These are phyloP conservation scores for Atkinsonella texensis DNA, from an alignment of 2,329 filamentous ascomycete genomes.

Conservation along the genomic window DNA sequence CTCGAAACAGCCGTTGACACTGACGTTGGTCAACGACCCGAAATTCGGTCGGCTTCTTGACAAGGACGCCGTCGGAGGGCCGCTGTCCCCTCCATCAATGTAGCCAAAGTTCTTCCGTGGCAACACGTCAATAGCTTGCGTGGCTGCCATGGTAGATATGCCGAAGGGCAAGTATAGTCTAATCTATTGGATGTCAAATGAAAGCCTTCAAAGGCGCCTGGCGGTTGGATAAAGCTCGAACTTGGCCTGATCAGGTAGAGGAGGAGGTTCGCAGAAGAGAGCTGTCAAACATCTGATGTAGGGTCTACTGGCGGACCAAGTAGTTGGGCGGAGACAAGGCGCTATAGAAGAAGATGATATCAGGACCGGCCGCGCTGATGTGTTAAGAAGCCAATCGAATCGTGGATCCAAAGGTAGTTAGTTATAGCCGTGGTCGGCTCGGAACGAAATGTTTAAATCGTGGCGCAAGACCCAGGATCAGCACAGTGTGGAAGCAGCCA, in stretches of 20 bases:
- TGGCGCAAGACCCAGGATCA: neutral
- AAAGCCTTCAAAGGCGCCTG: neutral
- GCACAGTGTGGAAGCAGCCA: neutral
- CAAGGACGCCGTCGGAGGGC: conserved; percentile 10
- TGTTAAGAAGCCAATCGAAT: neutral
- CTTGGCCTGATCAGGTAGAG: neutral
- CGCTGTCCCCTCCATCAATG: conserved; percentile 6
- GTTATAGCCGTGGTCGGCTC: neutral
- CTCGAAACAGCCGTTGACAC: conserved; percentile 90
- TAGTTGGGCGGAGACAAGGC: neutral
- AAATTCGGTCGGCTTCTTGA: conserved; percentile 24
- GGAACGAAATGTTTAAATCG: neutral
- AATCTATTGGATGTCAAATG: neutral
- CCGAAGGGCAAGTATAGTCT: neutral
- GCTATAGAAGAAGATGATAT: neutral
- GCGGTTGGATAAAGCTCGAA: neutral
- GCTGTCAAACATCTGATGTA: too few species aligned
- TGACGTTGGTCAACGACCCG: conserved; percentile 71
- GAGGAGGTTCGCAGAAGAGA: too few species aligned
- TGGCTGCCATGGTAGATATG: conserved; percentile 9
- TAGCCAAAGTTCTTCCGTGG: neutral
- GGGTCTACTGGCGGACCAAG: too few species aligned
- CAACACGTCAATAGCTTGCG: conserved; percentile 11
- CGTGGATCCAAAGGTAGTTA: neutral
- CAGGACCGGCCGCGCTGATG: too few species aligned